Percentiles rank a stretch among this genome's conserved stretches.
Evolutionary conservation across 1,284 basidiomycete species (phyloP).

Genomic region (Moesziomyces globuligerus): DNA sequence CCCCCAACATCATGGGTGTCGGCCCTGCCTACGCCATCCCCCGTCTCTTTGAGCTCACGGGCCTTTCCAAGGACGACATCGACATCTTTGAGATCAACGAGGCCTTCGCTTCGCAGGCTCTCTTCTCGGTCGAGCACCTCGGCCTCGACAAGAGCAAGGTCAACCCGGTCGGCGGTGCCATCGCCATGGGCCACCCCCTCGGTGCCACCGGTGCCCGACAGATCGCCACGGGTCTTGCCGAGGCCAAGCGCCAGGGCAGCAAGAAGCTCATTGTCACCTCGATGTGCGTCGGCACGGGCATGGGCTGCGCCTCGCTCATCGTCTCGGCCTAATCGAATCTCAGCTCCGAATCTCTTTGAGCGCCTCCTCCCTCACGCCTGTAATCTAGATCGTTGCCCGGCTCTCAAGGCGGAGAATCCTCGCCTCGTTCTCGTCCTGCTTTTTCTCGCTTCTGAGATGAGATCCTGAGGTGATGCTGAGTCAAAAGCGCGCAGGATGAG

Average conservation of each 20-base stretch:
- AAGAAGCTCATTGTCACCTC: conserved; percentile 73
- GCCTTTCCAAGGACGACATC: conserved; percentile 59
- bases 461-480: too few species aligned
- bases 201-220: conserved; percentile 80
- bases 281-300: conserved; percentile 87
- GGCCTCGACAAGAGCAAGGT: conserved; percentile 69
- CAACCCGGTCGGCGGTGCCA: conserved; percentile 70
- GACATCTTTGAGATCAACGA: conserved; percentile 67
- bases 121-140: conserved; percentile 72
- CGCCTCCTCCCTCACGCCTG: conserved; percentile 1
- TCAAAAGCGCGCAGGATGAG: too few species aligned
- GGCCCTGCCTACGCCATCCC: conserved; percentile 67
- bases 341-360: background rate
- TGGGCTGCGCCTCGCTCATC: conserved; percentile 85
- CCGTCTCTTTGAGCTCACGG: conserved; percentile 59
- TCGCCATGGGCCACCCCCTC: conserved; percentile 69
- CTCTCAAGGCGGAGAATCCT: background rate
- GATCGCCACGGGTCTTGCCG: conserved; percentile 82
- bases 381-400: conserved; percentile 20
- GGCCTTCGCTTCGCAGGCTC: conserved; percentile 69
- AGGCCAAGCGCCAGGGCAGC: conserved; percentile 77
- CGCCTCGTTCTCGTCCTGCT: background rate
- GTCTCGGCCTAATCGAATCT: conserved; percentile 72
- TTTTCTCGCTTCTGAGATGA: background rate
- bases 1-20: conserved; percentile 67